Conservation (phyloP, 2,329 filamentous ascomycete species). For the Ustilaginoidea virens region DNA sequence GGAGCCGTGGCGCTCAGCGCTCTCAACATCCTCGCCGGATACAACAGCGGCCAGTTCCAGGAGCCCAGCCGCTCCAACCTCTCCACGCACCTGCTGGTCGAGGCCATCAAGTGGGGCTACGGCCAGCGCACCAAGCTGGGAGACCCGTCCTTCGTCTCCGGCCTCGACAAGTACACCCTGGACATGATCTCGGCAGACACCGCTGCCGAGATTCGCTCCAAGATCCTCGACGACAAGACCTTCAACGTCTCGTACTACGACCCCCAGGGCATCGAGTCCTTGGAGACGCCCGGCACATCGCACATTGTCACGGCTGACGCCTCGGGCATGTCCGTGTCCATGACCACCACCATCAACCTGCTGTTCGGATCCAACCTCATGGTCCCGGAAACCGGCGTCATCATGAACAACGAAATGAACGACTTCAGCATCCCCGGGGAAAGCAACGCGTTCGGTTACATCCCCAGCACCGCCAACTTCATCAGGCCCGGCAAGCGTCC, state of each 20-base stretch:
- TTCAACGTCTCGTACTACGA: constrained; percentile 27
- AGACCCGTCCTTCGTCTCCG: constrained; percentile 54
- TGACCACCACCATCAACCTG: constrained; percentile 72
- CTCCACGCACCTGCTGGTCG: constrained; percentile 66
- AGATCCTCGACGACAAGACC: constrained; percentile 25
- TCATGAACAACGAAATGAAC: constrained; percentile 50
- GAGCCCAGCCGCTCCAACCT: constrained; percentile 35
- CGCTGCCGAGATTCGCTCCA: constrained; percentile 35
- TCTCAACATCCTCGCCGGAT: constrained; percentile 62
- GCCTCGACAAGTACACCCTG: constrained; percentile 46
- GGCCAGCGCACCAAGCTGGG: constrained; percentile 58
- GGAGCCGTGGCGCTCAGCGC: constrained; percentile 58
- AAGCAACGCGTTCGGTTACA: constrained; percentile 62
- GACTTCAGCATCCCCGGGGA: constrained; percentile 65
- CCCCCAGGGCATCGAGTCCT: constrained; percentile 27
- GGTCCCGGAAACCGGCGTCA: constrained; percentile 67
- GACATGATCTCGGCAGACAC: constrained; percentile 45
- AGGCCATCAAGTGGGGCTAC: constrained; percentile 72
- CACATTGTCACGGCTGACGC: constrained; percentile 54
- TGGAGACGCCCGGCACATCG: constrained; percentile 51
- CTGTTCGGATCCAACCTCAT: constrained; percentile 63
- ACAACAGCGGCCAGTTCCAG: constrained; percentile 48
- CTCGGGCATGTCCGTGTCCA: constrained; percentile 55
- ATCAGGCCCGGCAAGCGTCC: constrained; percentile 64
- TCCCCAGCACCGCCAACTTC: constrained; percentile 60